A percentile compares a stretch with the other conserved stretches of the same genome.
These are phyloP conservation scores for Cyberlindnera americana DNA, from an alignment of 805 yeast genomes.

Conservation along the genomic window DNA sequence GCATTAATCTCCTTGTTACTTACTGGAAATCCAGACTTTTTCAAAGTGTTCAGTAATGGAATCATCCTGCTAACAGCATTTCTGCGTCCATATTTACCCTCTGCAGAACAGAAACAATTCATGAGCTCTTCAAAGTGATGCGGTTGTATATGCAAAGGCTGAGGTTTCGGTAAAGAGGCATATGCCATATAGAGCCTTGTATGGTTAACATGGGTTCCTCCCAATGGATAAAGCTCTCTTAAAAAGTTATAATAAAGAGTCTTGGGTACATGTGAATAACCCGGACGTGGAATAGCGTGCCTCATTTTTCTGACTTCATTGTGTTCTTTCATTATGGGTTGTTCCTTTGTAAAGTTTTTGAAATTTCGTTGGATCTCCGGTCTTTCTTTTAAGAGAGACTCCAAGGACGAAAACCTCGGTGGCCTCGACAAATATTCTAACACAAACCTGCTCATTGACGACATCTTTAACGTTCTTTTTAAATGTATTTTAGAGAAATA, in stretches of 20 bases:
- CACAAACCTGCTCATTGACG: not conserved
- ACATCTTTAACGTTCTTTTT: no score
- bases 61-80: not conserved
- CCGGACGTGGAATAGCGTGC: conserved; percentile 9
- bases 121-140: conserved; percentile 32
- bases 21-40: conserved; percentile 27
- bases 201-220: conserved; percentile 8
- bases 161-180: conserved; percentile 31
- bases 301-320: not conserved
- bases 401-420: conserved; percentile 4
- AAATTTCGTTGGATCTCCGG: conserved; percentile 1
- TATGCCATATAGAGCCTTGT: conserved; percentile 24
- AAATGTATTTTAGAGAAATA: no score
- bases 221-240: conserved; percentile 18
- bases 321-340: conserved; percentile 14
- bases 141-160: conserved; percentile 29
- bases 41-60: conserved; percentile 21
- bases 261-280: conserved; percentile 9
- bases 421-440: not conserved
- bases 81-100: conserved; percentile 11
- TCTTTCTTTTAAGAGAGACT: not conserved
- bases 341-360: not conserved
- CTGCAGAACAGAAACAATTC: conserved; percentile 15
- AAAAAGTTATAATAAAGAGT: conserved; percentile 22
- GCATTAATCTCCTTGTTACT: conserved; percentile 29